Evolutionary conservation across 768 basidiomycete genomes (phyloP), one percentile per base, ranked within the genome.

Genomic region (Lactarius quietus): DNA sequence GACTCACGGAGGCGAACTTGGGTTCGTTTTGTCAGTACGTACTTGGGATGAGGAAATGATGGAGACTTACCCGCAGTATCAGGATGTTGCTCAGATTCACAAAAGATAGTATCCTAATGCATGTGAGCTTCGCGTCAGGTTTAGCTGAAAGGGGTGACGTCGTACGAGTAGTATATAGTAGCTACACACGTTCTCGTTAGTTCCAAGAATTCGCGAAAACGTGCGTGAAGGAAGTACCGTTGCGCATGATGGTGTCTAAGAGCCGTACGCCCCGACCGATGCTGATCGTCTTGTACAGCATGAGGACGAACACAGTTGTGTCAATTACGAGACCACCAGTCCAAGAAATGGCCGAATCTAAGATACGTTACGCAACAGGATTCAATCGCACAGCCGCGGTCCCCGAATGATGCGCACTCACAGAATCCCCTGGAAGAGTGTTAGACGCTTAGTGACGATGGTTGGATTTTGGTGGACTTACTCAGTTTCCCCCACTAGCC

Each of bases 1-100:
- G 7, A 58, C 51, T 36, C 28, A 61, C 60, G 26, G 51, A 17
- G 1, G 60, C 51, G 51, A 61, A 61, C 59, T 53, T 55, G 53
- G 18, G n/a, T 6, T 61, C 14, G 12, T 61, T 26, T 53, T 17
- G 35, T 29, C 23, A 60, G 26, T 38, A 60, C 18, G 20, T 35
- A 26, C 28, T 17, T 3, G 45, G 23, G 12, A 14, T 28, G 41
- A 4, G 5, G 6, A 20, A 38, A 20, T 0, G 8, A 29, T 20
- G 17, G 23, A 20, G 51, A 54, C 51, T 12, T 52, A 61, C 59
- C 23, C 48, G 51, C 36, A 61, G 35, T 1, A 54, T 33, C 20
- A 53, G 6, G 7, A 61, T 54, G 20, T 54, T 53, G 59, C 48
- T 61, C 48, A 61, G 26, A 31, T 53, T 52, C 28, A 41, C 43